Evolutionary conservation across 169 alveolate genomes (phyloP).

Genomic region (Plasmodium yoelii): DNA sequence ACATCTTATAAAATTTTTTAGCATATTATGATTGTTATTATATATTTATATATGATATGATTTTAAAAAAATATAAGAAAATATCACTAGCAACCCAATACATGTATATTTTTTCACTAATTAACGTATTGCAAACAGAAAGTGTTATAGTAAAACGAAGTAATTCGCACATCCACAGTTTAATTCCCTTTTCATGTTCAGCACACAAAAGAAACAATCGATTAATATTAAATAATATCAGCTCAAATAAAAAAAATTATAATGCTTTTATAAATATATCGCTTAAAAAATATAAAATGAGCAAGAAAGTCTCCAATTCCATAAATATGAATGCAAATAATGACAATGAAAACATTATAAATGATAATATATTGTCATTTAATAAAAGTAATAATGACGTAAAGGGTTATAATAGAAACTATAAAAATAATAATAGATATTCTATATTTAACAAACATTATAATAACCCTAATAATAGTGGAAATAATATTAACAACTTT

Average conservation of each 20-base stretch:
- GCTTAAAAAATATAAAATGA: constrained; percentile 58
- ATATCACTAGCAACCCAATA: constrained; percentile 37
- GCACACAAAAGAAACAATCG: constrained; percentile 10
- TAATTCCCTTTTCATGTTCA: not conserved
- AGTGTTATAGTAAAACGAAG: constrained; percentile 17
- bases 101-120: constrained; percentile 72
- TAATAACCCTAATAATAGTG: not conserved
- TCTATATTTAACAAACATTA: constrained; percentile 30
- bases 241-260: constrained; percentile 45
- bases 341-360: constrained; percentile 48
- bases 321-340: constrained; percentile 60
- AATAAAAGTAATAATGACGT: constrained; percentile 49
- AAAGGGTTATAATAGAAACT: constrained; percentile 17
- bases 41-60: constrained; percentile 38
- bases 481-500: not conserved
- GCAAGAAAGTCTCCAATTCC: constrained; percentile 44
- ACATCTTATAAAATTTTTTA: too few relatives aligned
- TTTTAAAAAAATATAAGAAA: constrained; percentile 31
- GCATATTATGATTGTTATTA: too few relatives aligned
- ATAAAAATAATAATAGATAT: constrained; percentile 33
- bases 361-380: constrained; percentile 35
- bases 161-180: constrained; percentile 9
- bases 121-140: constrained; percentile 50
- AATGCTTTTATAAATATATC: constrained; percentile 53
- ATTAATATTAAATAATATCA: constrained; percentile 18